Conservation (phyloP, 768 basidiomycete species). For the Leucogyrophana mollusca region DNA sequence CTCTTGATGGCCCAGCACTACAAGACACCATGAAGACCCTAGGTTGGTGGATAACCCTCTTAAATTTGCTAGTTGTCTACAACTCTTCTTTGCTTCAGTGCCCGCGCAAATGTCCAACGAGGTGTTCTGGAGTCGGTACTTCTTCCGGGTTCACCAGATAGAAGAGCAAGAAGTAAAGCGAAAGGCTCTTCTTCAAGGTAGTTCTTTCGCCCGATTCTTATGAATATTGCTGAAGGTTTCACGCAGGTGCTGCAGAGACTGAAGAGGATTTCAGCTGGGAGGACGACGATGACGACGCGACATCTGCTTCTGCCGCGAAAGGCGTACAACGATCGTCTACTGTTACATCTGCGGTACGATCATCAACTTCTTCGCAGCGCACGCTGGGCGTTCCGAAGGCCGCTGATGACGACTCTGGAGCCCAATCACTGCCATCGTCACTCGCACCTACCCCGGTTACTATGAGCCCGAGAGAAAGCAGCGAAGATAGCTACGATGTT, state of each 20-base stretch:
- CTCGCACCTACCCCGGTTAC: slow-evolving; percentile 33
- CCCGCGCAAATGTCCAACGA: slow-evolving; percentile 62
- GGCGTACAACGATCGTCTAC: not conserved
- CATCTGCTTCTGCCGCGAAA: slow-evolving; percentile 17
- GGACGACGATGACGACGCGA: slow-evolving; percentile 77
- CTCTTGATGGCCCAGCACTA: slow-evolving; percentile 51
- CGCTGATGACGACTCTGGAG: slow-evolving; percentile 15
- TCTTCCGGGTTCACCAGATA: slow-evolving; percentile 85
- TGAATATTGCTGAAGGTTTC: slow-evolving; percentile 5
- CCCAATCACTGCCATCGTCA: slow-evolving; percentile 28
- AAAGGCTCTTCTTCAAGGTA: slow-evolving; percentile 74
- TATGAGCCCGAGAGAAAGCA: slow-evolving; percentile 52
- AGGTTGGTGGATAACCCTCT: slow-evolving; percentile 42
- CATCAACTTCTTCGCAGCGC: slow-evolving; percentile 20
- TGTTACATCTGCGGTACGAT: slow-evolving; percentile 5
- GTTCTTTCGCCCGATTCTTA: slow-evolving; percentile 9
- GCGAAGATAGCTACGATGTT: slow-evolving; percentile 69
- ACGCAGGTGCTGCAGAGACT: slow-evolving; percentile 55
- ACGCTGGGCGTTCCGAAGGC: slow-evolving; percentile 21
- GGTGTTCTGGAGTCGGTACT: slow-evolving; percentile 85
- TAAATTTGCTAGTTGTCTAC: not conserved
- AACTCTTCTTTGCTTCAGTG: slow-evolving; percentile 42
- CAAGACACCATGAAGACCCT: slow-evolving; percentile 52
- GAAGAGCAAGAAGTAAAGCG: slow-evolving; percentile 75
- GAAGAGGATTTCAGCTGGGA: slow-evolving; percentile 95